phyloP scores from a whole-genome alignment of 768 basidiomycete genomes.

The Leccinum olivaceopallidum region DNA sequence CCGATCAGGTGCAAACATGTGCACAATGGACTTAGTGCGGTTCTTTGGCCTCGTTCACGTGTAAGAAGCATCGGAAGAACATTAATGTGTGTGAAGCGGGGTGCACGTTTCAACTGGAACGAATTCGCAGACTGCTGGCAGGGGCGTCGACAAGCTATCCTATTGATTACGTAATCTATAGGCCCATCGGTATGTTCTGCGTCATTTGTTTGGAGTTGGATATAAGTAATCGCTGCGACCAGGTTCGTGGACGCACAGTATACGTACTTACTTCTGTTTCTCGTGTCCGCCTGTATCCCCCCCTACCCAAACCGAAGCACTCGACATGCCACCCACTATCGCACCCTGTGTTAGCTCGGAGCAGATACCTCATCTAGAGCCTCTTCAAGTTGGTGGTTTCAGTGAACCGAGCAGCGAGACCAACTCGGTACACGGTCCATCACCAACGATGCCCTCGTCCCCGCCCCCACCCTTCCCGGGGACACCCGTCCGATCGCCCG shows the following conservation, averaged over 20 bases:
- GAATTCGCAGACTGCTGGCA: too few relatives aligned
- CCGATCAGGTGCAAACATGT: not conserved
- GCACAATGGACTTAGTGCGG: not conserved
- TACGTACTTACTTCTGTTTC: not conserved
- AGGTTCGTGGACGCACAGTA: not conserved
- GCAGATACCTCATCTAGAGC: conserved; percentile 25
- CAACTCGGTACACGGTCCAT: conserved; percentile 8
- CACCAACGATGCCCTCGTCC: not conserved
- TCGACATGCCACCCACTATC: conserved; percentile 14
- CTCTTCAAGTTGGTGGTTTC: conserved; percentile 4
- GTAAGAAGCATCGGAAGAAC: not conserved
- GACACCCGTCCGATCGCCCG: not conserved
- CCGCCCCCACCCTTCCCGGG: not conserved
- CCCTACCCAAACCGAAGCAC: not conserved
- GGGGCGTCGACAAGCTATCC: not conserved
- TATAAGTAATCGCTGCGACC: not conserved
- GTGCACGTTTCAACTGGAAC: not conserved
- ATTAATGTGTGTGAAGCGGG: not conserved
- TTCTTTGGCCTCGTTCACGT: not conserved
- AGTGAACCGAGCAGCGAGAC: conserved; percentile 10
- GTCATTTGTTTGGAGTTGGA: not conserved
- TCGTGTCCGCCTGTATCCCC: not conserved
- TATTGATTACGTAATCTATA: not conserved
- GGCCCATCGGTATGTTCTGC: not conserved
- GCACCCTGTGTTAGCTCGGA: conserved; percentile 10